Conservation (phyloP, 148 eudicot species). For the Nyssa sinensis region DNA sequence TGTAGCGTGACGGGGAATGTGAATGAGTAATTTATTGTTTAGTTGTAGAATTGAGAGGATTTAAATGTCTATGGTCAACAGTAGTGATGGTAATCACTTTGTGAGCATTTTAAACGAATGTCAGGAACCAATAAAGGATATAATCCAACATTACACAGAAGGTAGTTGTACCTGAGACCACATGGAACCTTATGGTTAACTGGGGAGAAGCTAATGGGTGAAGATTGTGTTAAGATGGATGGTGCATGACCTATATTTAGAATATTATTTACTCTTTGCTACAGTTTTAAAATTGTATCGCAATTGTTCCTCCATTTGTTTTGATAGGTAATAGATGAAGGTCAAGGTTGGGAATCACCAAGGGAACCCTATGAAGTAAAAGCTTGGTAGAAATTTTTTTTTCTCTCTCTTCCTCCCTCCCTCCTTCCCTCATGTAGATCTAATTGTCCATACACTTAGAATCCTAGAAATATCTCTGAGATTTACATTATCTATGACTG, state of each 20-base stretch:
- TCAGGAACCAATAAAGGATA: background rate
- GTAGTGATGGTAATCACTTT: background rate
- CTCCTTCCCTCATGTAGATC: background rate
- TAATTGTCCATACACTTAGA: background rate
- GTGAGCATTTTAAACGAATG: background rate
- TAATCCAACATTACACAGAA: background rate
- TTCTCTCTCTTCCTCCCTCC: slow-evolving; percentile 10
- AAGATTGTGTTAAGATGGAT: background rate
- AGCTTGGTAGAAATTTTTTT: slow-evolving; percentile 54
- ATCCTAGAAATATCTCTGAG: background rate
- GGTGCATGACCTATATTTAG: background rate
- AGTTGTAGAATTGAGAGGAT: no score
- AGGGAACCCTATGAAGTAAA: slow-evolving; percentile 95
- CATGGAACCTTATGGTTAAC: no score
- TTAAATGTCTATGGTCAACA: no score
- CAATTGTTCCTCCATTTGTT: slow-evolving; percentile 13
- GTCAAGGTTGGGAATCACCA: slow-evolving; percentile 98
- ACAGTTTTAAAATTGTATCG: background rate
- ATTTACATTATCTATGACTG: slow-evolving; percentile 11
- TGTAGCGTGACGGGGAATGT: no score
- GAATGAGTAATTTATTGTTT: no score
- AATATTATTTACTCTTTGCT: background rate
- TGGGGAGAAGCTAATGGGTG: background rate
- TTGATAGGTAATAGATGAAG: slow-evolving; percentile 70
- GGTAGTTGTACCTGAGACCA: background rate